These are phyloP conservation scores for Beauveria caledonica DNA, from an alignment of 2,329 filamentous ascomycete species.

Conservation along the genomic window DNA sequence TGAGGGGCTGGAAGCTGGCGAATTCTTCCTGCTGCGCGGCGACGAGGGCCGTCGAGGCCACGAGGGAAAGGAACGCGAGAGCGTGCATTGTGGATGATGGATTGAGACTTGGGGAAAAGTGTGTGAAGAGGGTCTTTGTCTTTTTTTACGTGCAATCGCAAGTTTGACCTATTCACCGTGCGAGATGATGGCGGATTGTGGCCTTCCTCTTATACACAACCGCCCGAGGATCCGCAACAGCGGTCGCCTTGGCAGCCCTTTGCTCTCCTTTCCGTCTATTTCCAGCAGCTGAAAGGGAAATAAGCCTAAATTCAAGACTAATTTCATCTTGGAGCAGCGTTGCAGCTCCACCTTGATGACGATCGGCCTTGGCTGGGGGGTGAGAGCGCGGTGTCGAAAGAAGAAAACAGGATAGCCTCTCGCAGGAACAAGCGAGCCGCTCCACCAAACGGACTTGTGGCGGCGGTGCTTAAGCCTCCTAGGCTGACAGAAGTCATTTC, in stretches of 20 bases:
- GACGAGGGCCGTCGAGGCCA: constrained; percentile 3
- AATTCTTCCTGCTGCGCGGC: constrained; percentile 5
- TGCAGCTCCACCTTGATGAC: not conserved
- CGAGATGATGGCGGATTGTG: not conserved
- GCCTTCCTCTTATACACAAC: constrained; percentile 5
- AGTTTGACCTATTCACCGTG: too few species aligned
- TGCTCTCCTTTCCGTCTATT: not conserved
- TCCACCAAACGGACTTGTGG: not conserved
- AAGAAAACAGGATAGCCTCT: constrained; percentile 2
- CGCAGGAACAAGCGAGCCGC: not conserved
- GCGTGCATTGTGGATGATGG: not conserved
- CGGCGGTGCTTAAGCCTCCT: constrained; percentile 4
- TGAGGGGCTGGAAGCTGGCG: not conserved
- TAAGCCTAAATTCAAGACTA: constrained; percentile 6
- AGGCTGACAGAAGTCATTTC: constrained; percentile 9
- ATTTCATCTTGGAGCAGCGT: not conserved
- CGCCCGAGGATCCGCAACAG: not conserved
- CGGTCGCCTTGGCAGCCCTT: not conserved
- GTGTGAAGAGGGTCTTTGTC: not conserved
- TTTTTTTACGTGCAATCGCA: too few species aligned
- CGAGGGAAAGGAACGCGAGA: not conserved
- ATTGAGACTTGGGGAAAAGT: not conserved
- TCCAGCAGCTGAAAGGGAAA: not conserved
- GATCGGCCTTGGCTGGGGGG: not conserved
- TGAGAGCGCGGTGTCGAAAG: not conserved